A percentile compares a stretch with the other conserved stretches of the same genome.
phyloP scores from a whole-genome alignment of 768 basidiomycete species.

The Leccinum imitatum region DNA sequence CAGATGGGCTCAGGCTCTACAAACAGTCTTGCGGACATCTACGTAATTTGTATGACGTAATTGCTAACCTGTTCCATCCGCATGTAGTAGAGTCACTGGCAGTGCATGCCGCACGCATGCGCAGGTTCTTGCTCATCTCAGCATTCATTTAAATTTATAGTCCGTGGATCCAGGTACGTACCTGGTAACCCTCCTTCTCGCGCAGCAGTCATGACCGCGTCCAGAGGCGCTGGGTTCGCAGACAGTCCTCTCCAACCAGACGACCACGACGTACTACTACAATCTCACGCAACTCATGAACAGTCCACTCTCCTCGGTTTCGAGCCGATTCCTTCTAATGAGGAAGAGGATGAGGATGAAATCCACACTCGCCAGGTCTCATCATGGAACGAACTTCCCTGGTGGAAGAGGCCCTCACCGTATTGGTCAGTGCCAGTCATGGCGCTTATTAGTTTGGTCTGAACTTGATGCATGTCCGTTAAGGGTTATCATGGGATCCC shows the following conservation, averaged over 20 bases:
- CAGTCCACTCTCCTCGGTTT: slow-evolving; percentile 36
- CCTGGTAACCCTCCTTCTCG: background rate
- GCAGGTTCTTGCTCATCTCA: too few relatives aligned
- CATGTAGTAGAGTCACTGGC: too few relatives aligned
- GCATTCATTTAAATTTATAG: too few relatives aligned
- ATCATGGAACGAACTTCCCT: slow-evolving; percentile 44
- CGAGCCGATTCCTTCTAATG: slow-evolving; percentile 7
- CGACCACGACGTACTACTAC: slow-evolving; percentile 41
- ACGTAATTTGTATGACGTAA: background rate
- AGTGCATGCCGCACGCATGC: too few relatives aligned
- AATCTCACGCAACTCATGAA: slow-evolving; percentile 40
- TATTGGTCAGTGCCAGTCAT: slow-evolving; percentile 54
- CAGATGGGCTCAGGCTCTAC: too few relatives aligned
- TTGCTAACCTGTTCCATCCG: too few relatives aligned
- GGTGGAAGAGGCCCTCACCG: slow-evolving; percentile 76
- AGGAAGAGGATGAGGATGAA: slow-evolving; percentile 21
- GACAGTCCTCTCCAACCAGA: slow-evolving; percentile 42
- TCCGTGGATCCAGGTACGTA: too few relatives aligned
- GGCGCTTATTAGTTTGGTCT: background rate
- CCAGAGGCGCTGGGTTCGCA: background rate
- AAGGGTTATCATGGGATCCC: slow-evolving; percentile 61
- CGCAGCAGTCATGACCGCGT: slow-evolving; percentile 18
- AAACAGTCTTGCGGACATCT: too few relatives aligned
- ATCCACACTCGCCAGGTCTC: slow-evolving; percentile 29
- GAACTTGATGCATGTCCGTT: background rate